phyloP scores from a whole-genome alignment of 345 rosid genomes.

The Camelina laxa region DNA sequence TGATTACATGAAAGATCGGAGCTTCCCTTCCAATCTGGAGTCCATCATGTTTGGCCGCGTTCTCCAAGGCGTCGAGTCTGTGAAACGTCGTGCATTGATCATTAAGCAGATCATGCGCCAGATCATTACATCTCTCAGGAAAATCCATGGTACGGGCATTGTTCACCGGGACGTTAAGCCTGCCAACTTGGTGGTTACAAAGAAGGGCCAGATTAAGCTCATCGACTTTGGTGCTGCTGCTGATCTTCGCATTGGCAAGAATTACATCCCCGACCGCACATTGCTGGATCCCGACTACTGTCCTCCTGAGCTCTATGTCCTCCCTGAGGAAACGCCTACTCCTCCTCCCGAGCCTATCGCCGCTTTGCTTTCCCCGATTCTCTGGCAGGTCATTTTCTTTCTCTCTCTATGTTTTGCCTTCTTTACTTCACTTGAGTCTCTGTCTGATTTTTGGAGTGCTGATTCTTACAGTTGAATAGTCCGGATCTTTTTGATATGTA shows the following conservation, averaged over 20 bases:
- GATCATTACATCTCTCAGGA: constrained; percentile 80
- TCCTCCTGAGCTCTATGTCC: constrained; percentile 93
- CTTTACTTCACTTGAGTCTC: not conserved
- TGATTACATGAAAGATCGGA: constrained; percentile 88
- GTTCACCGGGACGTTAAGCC: constrained; percentile 96
- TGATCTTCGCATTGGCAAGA: constrained; percentile 97
- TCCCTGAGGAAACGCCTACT: constrained; percentile 89
- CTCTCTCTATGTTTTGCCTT: not conserved
- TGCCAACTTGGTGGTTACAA: constrained; percentile 89
- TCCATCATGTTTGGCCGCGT: constrained; percentile 83
- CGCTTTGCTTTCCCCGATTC: constrained; percentile 83
- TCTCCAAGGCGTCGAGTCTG: constrained; percentile 75
- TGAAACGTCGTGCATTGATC: constrained; percentile 75
- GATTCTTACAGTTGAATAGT: constrained; percentile 73
- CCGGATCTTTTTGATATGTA: constrained; percentile 95
- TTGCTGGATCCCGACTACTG: constrained; percentile 92
- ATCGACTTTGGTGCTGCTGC: constrained; percentile 97
- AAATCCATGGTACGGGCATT: constrained; percentile 90
- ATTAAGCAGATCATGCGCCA: constrained; percentile 95
- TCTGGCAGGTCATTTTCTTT: constrained; percentile 70
- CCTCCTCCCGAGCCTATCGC: constrained; percentile 98
- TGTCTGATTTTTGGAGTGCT: constrained; percentile 21
- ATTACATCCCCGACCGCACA: constrained; percentile 66
- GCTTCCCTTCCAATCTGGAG: constrained; percentile 86
- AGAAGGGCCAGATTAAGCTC: constrained; percentile 87